Evolutionary conservation across 202 grass and related monocot species (phyloP).

Genomic region (Setaria italica): DNA sequence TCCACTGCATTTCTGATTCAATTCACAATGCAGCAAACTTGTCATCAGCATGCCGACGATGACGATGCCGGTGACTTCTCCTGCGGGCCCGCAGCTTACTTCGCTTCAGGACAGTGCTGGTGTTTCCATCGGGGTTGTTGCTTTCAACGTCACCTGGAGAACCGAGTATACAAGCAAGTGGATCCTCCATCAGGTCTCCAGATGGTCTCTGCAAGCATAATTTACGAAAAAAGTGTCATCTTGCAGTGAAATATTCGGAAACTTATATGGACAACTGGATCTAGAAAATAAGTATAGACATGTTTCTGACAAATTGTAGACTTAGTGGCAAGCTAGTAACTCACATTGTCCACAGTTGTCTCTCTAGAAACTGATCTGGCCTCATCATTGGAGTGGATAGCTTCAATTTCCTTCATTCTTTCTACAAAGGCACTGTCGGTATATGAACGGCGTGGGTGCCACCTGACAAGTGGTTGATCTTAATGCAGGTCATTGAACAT

Average conservation of each 20-base stretch:
- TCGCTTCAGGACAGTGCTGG: constrained; percentile 25
- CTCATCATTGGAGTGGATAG: constrained; percentile 2
- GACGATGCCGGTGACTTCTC: constrained; percentile 46
- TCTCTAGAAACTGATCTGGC: constrained; percentile 36
- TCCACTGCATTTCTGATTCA: neutral
- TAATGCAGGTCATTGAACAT: constrained; percentile 66
- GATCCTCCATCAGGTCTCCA: constrained; percentile 56
- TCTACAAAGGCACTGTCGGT: constrained; percentile 42
- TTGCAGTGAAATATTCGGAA: neutral
- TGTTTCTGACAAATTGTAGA: neutral
- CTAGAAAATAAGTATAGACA: neutral
- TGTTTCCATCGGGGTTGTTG: constrained; percentile 20
- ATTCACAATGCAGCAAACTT: constrained; percentile 35
- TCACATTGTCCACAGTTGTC: constrained; percentile 19
- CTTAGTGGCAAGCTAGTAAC: constrained; percentile 13
- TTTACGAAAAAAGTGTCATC: constrained; percentile 8
- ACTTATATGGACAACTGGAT: neutral
- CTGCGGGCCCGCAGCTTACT: constrained; percentile 39
- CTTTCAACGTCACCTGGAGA: constrained; percentile 36
- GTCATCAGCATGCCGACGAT: constrained; percentile 23
- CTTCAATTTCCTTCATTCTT: constrained; percentile 48
- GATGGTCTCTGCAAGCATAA: constrained; percentile 46
- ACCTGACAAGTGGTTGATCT: constrained; percentile 57
- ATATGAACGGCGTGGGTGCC: constrained; percentile 53
- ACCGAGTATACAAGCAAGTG: constrained; percentile 63